Percentiles rank a stretch among this genome's conserved stretches.
Conservation (phyloP, 192 early-diverging fungal species). For the Spizellomyces sp. region DNA sequence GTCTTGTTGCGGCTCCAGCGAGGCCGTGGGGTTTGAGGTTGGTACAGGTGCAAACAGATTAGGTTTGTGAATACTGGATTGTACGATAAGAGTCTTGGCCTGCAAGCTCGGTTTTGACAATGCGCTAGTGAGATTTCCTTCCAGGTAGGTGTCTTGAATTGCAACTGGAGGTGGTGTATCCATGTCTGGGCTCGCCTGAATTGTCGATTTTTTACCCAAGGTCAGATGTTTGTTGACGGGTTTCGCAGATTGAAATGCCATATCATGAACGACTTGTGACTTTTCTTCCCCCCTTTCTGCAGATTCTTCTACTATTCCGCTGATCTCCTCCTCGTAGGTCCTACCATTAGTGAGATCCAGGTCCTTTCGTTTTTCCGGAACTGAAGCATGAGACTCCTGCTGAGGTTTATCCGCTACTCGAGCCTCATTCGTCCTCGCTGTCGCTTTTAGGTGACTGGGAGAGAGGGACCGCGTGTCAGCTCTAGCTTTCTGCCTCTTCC, state of each 20-base stretch:
- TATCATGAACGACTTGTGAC: background rate
- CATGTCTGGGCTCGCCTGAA: background rate
- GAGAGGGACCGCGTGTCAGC: background rate
- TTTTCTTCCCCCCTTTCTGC: background rate
- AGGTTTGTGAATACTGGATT: background rate
- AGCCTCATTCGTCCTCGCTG: background rate
- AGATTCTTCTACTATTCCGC: background rate
- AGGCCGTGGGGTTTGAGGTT: background rate
- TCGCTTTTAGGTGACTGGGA: background rate
- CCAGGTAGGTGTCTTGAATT: background rate
- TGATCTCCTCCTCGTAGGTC: background rate
- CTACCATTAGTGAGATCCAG: too few relatives aligned
- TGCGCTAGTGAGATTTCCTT: too few relatives aligned
- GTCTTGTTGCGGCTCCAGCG: background rate
- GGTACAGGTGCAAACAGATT: background rate
- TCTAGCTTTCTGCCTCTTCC: background rate
- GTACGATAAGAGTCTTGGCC: too few relatives aligned
- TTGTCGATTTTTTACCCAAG: background rate
- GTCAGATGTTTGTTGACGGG: conserved; percentile 1
- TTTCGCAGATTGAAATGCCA: background rate
- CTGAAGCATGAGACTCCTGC: background rate
- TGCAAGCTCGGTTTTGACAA: too few relatives aligned
- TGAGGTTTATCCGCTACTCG: background rate
- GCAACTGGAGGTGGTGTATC: background rate
- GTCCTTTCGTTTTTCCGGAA: background rate